phyloP scores from a whole-genome alignment of 495 filamentous ascomycete genomes.

The Xylaria nigripes region DNA sequence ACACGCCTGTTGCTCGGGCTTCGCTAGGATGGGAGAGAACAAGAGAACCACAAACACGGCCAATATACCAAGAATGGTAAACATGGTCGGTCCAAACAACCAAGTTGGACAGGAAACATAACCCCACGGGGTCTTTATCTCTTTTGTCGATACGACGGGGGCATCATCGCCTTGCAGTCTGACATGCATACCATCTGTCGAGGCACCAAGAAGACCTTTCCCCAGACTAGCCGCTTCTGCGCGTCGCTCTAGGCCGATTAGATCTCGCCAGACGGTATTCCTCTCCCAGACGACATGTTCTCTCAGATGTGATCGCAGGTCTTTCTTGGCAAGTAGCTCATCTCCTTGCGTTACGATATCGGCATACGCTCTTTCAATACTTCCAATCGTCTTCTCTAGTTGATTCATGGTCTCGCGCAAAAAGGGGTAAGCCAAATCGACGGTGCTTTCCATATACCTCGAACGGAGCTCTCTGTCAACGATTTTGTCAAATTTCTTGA shows the following conservation, averaged over 20 bases:
- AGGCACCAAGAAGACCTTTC: conserved; percentile 68
- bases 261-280: conserved; percentile 97
- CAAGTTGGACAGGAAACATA: conserved; percentile 66
- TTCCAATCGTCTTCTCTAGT: conserved; percentile 59
- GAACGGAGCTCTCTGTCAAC: conserved; percentile 68
- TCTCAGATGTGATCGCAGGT: conserved; percentile 81
- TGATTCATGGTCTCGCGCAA: conserved; percentile 55
- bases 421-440: conserved; percentile 72
- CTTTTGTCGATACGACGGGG: conserved; percentile 44
- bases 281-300: conserved; percentile 99
- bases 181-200: conserved; percentile 57
- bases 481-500: conserved; percentile 99
- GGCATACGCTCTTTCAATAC: conserved; percentile 73
- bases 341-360: conserved; percentile 75
- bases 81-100: conserved; percentile 75
- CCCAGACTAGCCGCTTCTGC: conserved; percentile 93
- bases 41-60: conserved; percentile 66
- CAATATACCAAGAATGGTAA: conserved; percentile 62
- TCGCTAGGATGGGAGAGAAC: conserved; percentile 66
- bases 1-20: conserved; percentile 88
- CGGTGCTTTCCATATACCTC: conserved; percentile 63
- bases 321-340: conserved; percentile 60
- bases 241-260: conserved; percentile 96
- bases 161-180: conserved; percentile 77
- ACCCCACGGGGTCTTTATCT: conserved; percentile 74